Evolutionary conservation across 345 rosid genomes (phyloP).

Genomic region (Eucalyptus albens): DNA sequence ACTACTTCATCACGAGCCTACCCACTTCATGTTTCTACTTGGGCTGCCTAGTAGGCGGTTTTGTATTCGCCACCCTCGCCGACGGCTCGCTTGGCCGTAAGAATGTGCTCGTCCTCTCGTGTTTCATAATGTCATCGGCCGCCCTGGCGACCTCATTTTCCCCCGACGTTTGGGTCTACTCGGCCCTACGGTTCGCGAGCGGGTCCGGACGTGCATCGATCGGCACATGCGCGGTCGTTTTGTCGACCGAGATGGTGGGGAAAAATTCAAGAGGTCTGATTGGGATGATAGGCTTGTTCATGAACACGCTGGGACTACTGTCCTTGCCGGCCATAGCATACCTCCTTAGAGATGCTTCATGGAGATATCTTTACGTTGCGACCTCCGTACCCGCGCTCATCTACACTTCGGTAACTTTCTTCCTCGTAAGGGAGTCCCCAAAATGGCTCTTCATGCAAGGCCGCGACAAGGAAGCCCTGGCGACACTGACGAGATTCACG

Average conservation of each 20-base stretch:
- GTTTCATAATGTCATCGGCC: slow-evolving; percentile 12
- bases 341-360: slow-evolving; percentile 12
- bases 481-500: not conserved
- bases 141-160: slow-evolving; percentile 13
- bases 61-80: slow-evolving; percentile 8
- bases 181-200: slow-evolving; percentile 7
- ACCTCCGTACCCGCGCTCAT: slow-evolving; percentile 17
- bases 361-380: slow-evolving; percentile 36
- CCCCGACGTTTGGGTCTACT: slow-evolving; percentile 20
- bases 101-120: slow-evolving; percentile 11
- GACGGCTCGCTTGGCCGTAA: slow-evolving; percentile 26
- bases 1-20: not conserved
- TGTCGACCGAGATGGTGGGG: slow-evolving; percentile 27
- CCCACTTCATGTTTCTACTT: slow-evolving; percentile 7
- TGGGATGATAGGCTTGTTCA: slow-evolving; percentile 25
- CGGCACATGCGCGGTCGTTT: slow-evolving; percentile 14
- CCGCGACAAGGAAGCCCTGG: slow-evolving; percentile 13
- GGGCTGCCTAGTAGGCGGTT: slow-evolving; percentile 19
- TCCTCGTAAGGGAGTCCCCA: slow-evolving; percentile 33
- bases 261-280: slow-evolving; percentile 31
- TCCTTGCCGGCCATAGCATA: slow-evolving; percentile 36
- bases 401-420: slow-evolving; percentile 8
- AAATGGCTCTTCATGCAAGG: slow-evolving; percentile 43
- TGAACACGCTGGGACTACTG: slow-evolving; percentile 33
- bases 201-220: slow-evolving; percentile 17